Evolutionary conservation across 306 rosid genomes (phyloP).

Genomic region (Oxytropis ochrocephala): DNA sequence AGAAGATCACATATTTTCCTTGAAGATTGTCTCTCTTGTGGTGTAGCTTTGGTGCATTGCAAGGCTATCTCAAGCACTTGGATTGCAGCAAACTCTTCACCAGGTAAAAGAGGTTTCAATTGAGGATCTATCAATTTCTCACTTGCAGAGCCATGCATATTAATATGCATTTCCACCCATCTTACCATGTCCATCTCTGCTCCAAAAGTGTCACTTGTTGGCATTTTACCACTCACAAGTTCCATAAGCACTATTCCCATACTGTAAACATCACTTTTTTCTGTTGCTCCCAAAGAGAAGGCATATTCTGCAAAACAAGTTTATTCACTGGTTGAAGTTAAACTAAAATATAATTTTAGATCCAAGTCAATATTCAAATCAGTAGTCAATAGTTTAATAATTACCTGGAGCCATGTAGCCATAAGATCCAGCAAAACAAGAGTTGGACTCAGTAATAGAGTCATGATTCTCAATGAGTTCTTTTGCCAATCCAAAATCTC

Average conservation of each 20-base stretch:
- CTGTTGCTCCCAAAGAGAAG: constrained; percentile 75
- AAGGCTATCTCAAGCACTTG: constrained; percentile 87
- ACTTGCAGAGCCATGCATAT: constrained; percentile 34
- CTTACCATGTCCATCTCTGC: constrained; percentile 93
- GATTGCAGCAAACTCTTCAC: constrained; percentile 55
- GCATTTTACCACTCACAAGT: constrained; percentile 86
- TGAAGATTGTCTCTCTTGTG: constrained; percentile 75
- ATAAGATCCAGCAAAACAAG: constrained; percentile 83
- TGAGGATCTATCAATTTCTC: constrained; percentile 65
- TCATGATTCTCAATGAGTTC: constrained; percentile 51
- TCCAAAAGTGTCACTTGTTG: constrained; percentile 61
- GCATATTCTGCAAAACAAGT: constrained; percentile 58
- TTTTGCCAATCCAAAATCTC: constrained; percentile 93
- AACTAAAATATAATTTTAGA: background rate
- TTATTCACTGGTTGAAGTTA: background rate
- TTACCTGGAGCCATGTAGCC: constrained; percentile 98
- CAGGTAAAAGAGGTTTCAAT: constrained; percentile 51
- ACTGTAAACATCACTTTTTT: constrained; percentile 93
- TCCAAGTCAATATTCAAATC: background rate
- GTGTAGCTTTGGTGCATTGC: constrained; percentile 74
- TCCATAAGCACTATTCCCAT: constrained; percentile 92
- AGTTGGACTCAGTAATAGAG: constrained; percentile 58
- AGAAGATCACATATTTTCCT: constrained; percentile 71
- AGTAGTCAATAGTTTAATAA: background rate
- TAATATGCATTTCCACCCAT: constrained; percentile 65